These are phyloP conservation scores for Verticillium albo-atrum DNA, from an alignment of 2,329 filamentous ascomycete genomes.

Conservation along the genomic window DNA sequence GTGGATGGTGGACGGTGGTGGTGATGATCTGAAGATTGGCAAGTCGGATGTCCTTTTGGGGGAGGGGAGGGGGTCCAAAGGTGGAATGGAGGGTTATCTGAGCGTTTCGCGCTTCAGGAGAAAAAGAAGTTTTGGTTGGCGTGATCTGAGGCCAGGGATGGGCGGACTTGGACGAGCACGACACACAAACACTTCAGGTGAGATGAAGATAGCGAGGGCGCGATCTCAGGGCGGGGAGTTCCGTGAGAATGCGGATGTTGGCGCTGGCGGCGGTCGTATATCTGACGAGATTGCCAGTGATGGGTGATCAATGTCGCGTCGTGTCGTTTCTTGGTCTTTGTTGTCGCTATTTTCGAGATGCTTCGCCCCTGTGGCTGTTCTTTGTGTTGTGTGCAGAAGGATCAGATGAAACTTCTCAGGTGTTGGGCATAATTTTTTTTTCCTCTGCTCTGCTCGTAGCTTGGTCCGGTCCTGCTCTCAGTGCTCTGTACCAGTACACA, in stretches of 20 bases:
- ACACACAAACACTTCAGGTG: constrained; percentile 4
- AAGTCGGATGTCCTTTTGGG: not conserved
- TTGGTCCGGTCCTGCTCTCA: not conserved
- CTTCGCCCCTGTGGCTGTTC: not conserved
- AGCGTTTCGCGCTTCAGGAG: not conserved
- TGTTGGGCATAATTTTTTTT: not conserved
- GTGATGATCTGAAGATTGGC: not conserved
- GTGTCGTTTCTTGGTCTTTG: too few relatives aligned
- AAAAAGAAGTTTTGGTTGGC: not conserved
- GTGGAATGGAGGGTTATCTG: not conserved
- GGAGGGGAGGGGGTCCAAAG: not conserved
- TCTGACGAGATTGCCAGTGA: too few relatives aligned
- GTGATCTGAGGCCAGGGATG: not conserved
- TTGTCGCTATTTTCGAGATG: not conserved
- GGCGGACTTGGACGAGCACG: not conserved
- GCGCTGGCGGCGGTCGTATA: not conserved
- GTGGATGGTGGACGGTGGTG: too few relatives aligned
- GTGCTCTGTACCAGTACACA: too few relatives aligned
- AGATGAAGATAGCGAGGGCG: not conserved
- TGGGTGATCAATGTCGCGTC: not conserved
- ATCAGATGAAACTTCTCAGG: not conserved
- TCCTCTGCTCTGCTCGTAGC: not conserved
- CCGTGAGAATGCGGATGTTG: not conserved
- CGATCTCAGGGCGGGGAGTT: not conserved
- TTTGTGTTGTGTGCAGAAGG: not conserved